Evolutionary conservation across 1,284 basidiomycete species (phyloP), one percentile per base, ranked within the genome.

Genomic region (Pisolithus thermaeus): DNA sequence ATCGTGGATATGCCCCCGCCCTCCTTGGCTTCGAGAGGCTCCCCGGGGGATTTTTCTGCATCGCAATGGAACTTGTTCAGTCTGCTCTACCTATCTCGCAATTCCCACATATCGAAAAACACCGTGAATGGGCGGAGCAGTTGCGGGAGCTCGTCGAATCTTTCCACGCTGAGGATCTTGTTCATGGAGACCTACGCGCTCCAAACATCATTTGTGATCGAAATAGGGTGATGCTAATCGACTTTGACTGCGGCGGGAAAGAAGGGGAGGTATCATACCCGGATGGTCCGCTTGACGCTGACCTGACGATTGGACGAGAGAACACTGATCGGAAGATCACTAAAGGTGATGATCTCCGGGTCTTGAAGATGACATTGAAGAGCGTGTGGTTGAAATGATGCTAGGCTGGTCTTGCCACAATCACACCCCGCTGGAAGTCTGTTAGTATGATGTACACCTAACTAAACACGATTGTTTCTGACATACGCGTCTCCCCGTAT

Each of bases 321-420:
- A 11, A 4, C 40, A 25, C 8, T 9, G 23, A 42, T 23, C 23
- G 25, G 23, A 42, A 14, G 40, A 27, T 42, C 14, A 22, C 40
- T 7, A 22, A 42, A 25, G 40, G 4, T 8, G 40, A 42, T 42
- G 40, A 42, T 27, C 1, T 18, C 8, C 40, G 40, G 22, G 14
- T 42, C 40, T 42, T 42, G 40, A 7, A 12, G 3, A 20, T 56
- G 56, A 55, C 52, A 16, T 51, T 53, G 27, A 32, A 11, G 12
- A 12, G 12, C 11, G 30, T 14, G 30, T 11, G 30, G 30, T 11
- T 12, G 30, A 12, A 14, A 12, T 32, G 25, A 25, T 25, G 25
- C 25, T 25, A 25, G 3, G 25, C 25, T 25, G 5, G 25, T 25
- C 25, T 25, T 25, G 25, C 25, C 25, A 25, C 25, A 25, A 25